Evolutionary conservation across 2,329 filamentous ascomycete genomes (phyloP).

Genomic region (Paracamarosporium sp.): DNA sequence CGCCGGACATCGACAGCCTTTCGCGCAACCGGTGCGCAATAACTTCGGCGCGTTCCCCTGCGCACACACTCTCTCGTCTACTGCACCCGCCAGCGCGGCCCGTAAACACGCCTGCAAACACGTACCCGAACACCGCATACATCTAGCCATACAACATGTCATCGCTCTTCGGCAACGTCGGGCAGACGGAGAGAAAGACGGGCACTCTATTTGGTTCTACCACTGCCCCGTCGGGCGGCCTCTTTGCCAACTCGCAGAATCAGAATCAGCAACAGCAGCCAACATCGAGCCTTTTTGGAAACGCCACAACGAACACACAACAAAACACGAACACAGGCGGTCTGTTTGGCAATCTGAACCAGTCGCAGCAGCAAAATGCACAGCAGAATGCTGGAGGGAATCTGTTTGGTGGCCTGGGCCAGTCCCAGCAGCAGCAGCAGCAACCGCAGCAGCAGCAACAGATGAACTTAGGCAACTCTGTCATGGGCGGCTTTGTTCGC

Average conservation of each 20-base stretch:
- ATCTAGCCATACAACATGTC: slow-evolving; percentile 24
- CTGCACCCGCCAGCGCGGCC: slow-evolving; percentile 1
- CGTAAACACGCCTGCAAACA: not conserved
- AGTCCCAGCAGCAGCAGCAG: slow-evolving; percentile 52
- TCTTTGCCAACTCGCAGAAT: slow-evolving; percentile 49
- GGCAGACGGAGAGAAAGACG: slow-evolving; percentile 39
- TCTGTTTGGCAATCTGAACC: slow-evolving; percentile 30
- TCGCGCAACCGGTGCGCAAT: not conserved
- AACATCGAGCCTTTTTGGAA: slow-evolving; percentile 32
- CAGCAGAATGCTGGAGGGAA: slow-evolving; percentile 49
- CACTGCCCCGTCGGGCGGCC: slow-evolving; percentile 44
- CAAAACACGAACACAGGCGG: slow-evolving; percentile 16
- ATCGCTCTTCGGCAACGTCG: slow-evolving; percentile 38
- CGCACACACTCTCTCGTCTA: not conserved
- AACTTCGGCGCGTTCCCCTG: not conserved
- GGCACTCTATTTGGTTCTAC: slow-evolving; percentile 46
- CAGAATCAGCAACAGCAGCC: slow-evolving; percentile 41
- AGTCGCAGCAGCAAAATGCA: slow-evolving; percentile 37
- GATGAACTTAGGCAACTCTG: slow-evolving; percentile 47
- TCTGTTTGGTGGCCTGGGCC: slow-evolving; percentile 32
- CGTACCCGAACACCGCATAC: not conserved
- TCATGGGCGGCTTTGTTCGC: slow-evolving; percentile 45
- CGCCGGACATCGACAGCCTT: not conserved
- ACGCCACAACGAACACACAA: slow-evolving; percentile 12
- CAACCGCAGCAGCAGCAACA: slow-evolving; percentile 48